Conservation (phyloP, 257 asterid species). For the Solanum megistacrolobum region DNA sequence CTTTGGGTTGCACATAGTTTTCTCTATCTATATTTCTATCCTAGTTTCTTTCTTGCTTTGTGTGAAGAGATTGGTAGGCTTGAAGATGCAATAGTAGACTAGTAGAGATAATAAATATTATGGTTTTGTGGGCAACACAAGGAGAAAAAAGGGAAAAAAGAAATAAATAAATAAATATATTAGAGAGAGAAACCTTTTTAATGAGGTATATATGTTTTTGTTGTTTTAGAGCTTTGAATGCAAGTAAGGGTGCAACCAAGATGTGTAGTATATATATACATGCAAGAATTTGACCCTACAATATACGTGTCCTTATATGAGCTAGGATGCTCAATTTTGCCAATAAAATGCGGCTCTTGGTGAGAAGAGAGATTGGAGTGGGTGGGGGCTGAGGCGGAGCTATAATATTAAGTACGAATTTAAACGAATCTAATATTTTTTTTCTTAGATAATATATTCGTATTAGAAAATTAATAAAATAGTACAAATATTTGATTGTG, state of each 20-base stretch:
- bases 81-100: neutral
- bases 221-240: slow-evolving; percentile 18
- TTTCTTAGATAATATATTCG: no score
- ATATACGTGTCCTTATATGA: slow-evolving; percentile 33
- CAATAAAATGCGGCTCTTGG: slow-evolving; percentile 8
- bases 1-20: slow-evolving; percentile 61
- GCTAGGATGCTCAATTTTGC: neutral
- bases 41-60: neutral
- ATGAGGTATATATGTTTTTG: slow-evolving; percentile 32
- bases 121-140: neutral
- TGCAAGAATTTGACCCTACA: slow-evolving; percentile 16
- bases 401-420: neutral
- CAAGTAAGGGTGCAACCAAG: slow-evolving; percentile 24
- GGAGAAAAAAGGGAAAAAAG: slow-evolving; percentile 1
- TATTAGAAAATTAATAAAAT: neutral
- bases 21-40: neutral
- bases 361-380: neutral
- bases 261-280: slow-evolving; percentile 33
- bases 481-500: neutral
- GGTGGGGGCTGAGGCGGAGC: neutral
- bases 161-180: neutral
- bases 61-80: neutral
- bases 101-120: neutral
- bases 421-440: fast-evolving
- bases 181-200: slow-evolving; percentile 11